Percentiles rank a stretch among this genome's conserved stretches.
These are phyloP conservation scores for Solanum bulbocastanum DNA, from an alignment of 257 asterid genomes.

Conservation along the genomic window DNA sequence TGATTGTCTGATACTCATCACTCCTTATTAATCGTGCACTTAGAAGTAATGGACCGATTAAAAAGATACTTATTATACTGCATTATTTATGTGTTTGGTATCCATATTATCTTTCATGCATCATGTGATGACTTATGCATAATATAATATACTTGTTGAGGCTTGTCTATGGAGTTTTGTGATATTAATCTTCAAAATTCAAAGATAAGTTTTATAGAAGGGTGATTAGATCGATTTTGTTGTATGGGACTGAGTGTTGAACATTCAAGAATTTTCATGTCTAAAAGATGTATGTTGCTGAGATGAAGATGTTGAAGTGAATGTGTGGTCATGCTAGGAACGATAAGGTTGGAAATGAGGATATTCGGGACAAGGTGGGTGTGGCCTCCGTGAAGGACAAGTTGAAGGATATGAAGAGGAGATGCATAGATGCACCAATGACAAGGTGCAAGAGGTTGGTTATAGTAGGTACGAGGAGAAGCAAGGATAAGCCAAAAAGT, in stretches of 20 bases:
- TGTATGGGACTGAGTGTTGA: rapidly evolving
- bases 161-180: neutral
- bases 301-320: neutral
- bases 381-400: neutral
- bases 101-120: neutral
- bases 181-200: too few relatives aligned
- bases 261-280: too few relatives aligned
- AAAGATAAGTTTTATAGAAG: too few relatives aligned
- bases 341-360: rapidly evolving
- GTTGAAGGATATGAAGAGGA: neutral
- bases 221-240: too few relatives aligned
- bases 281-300: neutral
- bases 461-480: neutral
- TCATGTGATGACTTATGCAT: neutral
- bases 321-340: neutral
- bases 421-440: neutral
- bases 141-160: neutral
- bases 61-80: neutral
- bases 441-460: neutral
- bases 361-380: too few relatives aligned
- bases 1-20: neutral
- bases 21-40: neutral
- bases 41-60: neutral
- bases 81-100: neutral
- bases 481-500: neutral